These are phyloP conservation scores for Didymella lethalis DNA, from an alignment of 2,329 filamentous ascomycete species.

Conservation along the genomic window DNA sequence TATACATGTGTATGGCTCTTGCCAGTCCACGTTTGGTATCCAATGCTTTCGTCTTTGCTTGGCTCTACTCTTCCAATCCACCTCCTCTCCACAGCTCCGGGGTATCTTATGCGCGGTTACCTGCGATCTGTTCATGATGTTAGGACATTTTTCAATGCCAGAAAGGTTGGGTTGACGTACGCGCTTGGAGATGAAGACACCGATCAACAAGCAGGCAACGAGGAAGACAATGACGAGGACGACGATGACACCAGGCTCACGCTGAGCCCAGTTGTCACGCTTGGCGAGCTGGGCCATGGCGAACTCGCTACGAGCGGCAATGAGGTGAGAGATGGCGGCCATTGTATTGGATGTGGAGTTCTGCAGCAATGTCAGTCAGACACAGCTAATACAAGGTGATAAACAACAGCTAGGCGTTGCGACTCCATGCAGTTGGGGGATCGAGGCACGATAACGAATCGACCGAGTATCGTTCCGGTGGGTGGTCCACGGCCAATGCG, in stretches of 20 bases:
- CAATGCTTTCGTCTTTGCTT: slow-evolving; percentile 22
- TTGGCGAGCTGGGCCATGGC: slow-evolving; percentile 56
- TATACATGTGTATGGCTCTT: slow-evolving; percentile 35
- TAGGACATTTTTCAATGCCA: background rate
- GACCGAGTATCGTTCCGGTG: slow-evolving; percentile 17
- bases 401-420: slow-evolving; percentile 4
- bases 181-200: slow-evolving; percentile 60
- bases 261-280: slow-evolving; percentile 65
- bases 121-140: slow-evolving; percentile 6
- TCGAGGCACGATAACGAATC: slow-evolving; percentile 16
- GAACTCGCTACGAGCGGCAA: slow-evolving; percentile 49
- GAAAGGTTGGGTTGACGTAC: slow-evolving; percentile 32
- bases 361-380: slow-evolving; percentile 31
- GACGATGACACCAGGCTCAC: slow-evolving; percentile 67
- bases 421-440: slow-evolving; percentile 5
- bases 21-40: slow-evolving; percentile 22
- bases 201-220: slow-evolving; percentile 60
- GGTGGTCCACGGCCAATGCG: slow-evolving; percentile 20
- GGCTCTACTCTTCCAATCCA: slow-evolving; percentile 20
- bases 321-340: slow-evolving; percentile 49
- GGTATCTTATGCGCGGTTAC: slow-evolving; percentile 22
- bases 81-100: slow-evolving; percentile 15
- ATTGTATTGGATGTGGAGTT: slow-evolving; percentile 41
- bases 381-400: background rate
- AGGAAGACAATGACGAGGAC: slow-evolving; percentile 69